phyloP scores from a whole-genome alignment of 805 yeast genomes.

The Hermanozyma aechmeae region DNA sequence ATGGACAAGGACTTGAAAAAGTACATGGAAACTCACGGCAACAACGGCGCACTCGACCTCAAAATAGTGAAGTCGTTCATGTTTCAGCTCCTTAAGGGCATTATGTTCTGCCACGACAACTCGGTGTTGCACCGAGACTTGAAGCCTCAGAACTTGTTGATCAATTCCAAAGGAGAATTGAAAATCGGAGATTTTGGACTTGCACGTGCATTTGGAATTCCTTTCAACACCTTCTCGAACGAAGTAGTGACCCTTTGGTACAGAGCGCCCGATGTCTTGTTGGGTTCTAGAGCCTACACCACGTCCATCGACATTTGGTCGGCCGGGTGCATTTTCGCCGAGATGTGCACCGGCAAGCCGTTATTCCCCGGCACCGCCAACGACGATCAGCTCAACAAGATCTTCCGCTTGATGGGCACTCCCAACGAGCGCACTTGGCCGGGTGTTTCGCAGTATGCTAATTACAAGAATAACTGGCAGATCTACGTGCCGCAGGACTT shows the following conservation, averaged over 20 bases:
- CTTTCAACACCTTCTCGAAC: conserved; percentile 92
- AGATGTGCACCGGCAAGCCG: conserved; percentile 97
- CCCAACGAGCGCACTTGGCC: conserved; percentile 98
- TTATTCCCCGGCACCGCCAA: conserved; percentile 93
- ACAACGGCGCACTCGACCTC: conserved; percentile 63
- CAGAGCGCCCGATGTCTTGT: conserved; percentile 91
- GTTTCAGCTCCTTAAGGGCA: conserved; percentile 88
- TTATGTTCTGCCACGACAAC: conserved; percentile 79
- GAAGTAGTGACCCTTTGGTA: conserved; percentile 98
- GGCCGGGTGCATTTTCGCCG: conserved; percentile 96
- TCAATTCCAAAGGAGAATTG: conserved; percentile 81
- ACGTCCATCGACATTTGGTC: conserved; percentile 99
- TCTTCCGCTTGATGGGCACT: conserved; percentile 91
- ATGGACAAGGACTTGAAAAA: conserved; percentile 90
- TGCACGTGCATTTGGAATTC: conserved; percentile 96
- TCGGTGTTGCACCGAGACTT: conserved; percentile 78
- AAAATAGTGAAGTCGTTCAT: conserved; percentile 79
- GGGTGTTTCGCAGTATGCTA: conserved; percentile 83
- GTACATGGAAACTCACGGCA: conserved; percentile 86
- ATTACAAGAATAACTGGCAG: conserved; percentile 77
- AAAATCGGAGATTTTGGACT: conserved; percentile 95
- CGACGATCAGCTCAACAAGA: conserved; percentile 88
- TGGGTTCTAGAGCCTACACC: conserved; percentile 92
- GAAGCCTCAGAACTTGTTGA: conserved; percentile 90
- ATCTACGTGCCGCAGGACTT: conserved; percentile 85